phyloP scores from a whole-genome alignment of 306 rosid genomes.

The Hippophae gyantsensis region DNA sequence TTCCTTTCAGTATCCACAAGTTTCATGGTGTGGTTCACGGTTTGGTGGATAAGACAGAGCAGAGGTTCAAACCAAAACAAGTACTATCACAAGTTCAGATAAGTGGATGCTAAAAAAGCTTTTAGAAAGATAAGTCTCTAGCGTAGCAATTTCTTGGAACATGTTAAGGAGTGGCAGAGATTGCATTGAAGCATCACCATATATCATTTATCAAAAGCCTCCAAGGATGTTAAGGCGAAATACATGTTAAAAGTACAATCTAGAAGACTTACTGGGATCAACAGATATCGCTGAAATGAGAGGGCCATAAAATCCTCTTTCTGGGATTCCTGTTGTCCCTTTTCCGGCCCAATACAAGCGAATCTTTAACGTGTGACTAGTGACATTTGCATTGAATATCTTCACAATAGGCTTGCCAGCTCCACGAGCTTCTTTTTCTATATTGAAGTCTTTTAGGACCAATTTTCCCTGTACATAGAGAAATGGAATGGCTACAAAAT shows the following conservation, averaged over 20 bases:
- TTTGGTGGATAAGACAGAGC: too few species aligned
- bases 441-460: slow-evolving; percentile 71
- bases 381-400: slow-evolving; percentile 44
- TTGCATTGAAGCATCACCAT: background rate
- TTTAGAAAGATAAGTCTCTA: too few species aligned
- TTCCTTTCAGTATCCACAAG: too few species aligned
- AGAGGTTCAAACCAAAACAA: too few species aligned
- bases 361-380: slow-evolving; percentile 56
- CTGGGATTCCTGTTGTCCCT: slow-evolving; percentile 98
- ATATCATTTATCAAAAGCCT: background rate
- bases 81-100: too few species aligned
- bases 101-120: too few species aligned
- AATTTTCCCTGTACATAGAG: slow-evolving; percentile 44
- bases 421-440: slow-evolving; percentile 70
- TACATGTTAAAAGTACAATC: background rate
- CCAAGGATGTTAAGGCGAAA: background rate
- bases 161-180: too few species aligned
- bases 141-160: too few species aligned
- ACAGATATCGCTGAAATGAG: slow-evolving; percentile 80
- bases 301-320: slow-evolving; percentile 88
- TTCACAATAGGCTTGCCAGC: slow-evolving; percentile 50
- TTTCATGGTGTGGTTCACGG: too few species aligned
- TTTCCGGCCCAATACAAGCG: slow-evolving; percentile 90
- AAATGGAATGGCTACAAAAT: slow-evolving; percentile 3
- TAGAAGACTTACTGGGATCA: slow-evolving; percentile 64